These are phyloP conservation scores for Hsuehochloa calcarea DNA, from an alignment of 176 grass and related monocot genomes.

Conservation along the genomic window DNA sequence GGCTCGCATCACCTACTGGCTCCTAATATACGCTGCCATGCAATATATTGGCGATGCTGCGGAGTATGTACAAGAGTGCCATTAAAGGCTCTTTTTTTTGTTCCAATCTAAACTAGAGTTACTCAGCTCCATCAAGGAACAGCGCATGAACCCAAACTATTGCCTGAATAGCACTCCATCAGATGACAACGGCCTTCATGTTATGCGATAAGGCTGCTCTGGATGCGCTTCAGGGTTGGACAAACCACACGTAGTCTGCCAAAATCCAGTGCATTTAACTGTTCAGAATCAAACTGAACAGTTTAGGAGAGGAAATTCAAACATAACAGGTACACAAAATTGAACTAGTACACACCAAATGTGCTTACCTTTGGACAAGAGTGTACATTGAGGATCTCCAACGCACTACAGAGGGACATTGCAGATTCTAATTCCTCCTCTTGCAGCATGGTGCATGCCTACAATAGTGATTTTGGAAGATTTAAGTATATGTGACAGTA, in stretches of 20 bases:
- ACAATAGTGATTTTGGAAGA: slow-evolving; percentile 20
- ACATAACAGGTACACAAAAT: neutral
- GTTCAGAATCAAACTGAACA: neutral
- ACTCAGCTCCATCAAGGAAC: neutral
- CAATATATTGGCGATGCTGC: slow-evolving; percentile 38
- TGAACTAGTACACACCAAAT: neutral
- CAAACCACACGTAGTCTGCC: slow-evolving; percentile 56
- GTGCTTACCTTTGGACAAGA: slow-evolving; percentile 69
- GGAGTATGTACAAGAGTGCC: slow-evolving; percentile 46
- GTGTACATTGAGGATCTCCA: slow-evolving; percentile 89
- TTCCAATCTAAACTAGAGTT: slow-evolving; percentile 32
- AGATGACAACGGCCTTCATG: slow-evolving; percentile 13
- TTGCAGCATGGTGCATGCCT: slow-evolving; percentile 90
- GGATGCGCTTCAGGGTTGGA: slow-evolving; percentile 76
- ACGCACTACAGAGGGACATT: slow-evolving; percentile 54
- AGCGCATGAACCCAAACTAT: neutral
- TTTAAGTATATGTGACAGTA: neutral
- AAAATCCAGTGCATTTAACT: slow-evolving; percentile 70
- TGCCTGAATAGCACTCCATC: slow-evolving; percentile 1
- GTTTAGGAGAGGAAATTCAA: neutral
- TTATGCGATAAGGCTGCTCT: slow-evolving; percentile 47
- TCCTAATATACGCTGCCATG: slow-evolving; percentile 29
- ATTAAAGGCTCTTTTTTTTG: slow-evolving; percentile 15
- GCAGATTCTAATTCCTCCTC: slow-evolving; percentile 89
- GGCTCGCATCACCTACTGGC: neutral